Conservation (phyloP, 805 yeast genomes). For the Ascoidea asiatica region DNA sequence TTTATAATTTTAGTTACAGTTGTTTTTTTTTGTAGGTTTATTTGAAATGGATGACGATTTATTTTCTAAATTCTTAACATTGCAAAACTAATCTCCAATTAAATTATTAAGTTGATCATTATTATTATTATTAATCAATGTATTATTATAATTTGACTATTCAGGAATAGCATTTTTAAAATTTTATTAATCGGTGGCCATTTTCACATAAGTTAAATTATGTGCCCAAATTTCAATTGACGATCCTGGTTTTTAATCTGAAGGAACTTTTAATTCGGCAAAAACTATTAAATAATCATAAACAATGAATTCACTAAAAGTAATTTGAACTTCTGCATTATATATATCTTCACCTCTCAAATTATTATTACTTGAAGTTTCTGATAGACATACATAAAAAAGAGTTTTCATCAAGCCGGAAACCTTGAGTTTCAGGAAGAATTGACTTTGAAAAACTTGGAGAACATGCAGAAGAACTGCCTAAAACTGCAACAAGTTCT, state of each 20-base stretch:
- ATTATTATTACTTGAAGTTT: conserved; percentile 27
- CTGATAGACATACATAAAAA: conserved; percentile 34
- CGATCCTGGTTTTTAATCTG: conserved; percentile 38
- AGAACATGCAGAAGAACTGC: conserved; percentile 72
- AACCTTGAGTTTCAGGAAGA: conserved; percentile 43
- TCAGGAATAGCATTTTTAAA: conserved; percentile 48
- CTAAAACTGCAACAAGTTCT: conserved; percentile 57
- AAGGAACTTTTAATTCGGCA: conserved; percentile 41
- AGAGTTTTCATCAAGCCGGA: conserved; percentile 29
- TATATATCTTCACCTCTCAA: conserved; percentile 53
- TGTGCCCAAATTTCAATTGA: conserved; percentile 32
- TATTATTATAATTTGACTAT: too few relatives aligned
- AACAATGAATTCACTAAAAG: conserved; percentile 52
- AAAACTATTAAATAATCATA: conserved; percentile 44
- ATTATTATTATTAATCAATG: too few relatives aligned
- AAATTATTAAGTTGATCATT: too few relatives aligned
- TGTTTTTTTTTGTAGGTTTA: too few relatives aligned
- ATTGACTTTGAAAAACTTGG: conserved; percentile 45
- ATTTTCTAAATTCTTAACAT: too few relatives aligned
- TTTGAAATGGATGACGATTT: too few relatives aligned
- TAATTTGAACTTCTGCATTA: conserved; percentile 48
- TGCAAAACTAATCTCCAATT: too few relatives aligned
- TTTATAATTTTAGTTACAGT: too few relatives aligned
- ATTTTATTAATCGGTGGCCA: conserved; percentile 38
- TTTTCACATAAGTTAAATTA: conserved; percentile 33